Conservation (phyloP, 352 stramenopile species). For the Globisporangium barbulae region DNA sequence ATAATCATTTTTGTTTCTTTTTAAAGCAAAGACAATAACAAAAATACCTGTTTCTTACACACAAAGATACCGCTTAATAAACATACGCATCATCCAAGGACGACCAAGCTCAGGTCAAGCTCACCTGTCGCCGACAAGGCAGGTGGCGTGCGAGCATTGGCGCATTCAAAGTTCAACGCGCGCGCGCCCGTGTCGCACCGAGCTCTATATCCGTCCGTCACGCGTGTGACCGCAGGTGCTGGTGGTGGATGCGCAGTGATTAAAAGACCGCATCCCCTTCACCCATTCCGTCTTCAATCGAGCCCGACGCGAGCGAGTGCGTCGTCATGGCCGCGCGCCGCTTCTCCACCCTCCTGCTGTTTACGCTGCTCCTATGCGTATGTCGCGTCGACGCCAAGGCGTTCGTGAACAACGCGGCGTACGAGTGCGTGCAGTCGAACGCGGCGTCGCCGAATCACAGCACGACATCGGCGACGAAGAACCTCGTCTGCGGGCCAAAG, state of each 20-base stretch:
- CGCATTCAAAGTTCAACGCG: conserved; percentile 14
- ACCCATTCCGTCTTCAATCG: conserved; percentile 5
- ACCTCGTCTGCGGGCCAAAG: conserved; percentile 14
- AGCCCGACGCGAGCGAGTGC: background rate
- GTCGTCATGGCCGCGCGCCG: background rate
- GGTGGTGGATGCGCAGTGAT: conserved; percentile 10
- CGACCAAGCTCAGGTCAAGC: background rate
- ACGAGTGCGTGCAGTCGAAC: conserved; percentile 11
- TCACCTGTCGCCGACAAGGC: conserved; percentile 2
- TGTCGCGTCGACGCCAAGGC: conserved; percentile 12
- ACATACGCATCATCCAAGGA: background rate
- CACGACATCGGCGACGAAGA: background rate
- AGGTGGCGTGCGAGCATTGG: conserved; percentile 11
- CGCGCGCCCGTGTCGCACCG: conserved; percentile 5
- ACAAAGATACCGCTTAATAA: background rate
- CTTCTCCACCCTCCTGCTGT: background rate
- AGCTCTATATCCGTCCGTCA: background rate
- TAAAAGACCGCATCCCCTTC: background rate
- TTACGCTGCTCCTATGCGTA: background rate
- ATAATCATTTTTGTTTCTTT: too few species aligned
- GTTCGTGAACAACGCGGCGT: conserved; percentile 22
- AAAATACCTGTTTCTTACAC: too few species aligned
- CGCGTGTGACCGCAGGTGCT: background rate
- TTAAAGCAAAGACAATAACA: too few species aligned
- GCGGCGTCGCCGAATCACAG: background rate